phyloP scores from a whole-genome alignment of 108 stramenopile genomes.

The Thalassiosira profunda region DNA sequence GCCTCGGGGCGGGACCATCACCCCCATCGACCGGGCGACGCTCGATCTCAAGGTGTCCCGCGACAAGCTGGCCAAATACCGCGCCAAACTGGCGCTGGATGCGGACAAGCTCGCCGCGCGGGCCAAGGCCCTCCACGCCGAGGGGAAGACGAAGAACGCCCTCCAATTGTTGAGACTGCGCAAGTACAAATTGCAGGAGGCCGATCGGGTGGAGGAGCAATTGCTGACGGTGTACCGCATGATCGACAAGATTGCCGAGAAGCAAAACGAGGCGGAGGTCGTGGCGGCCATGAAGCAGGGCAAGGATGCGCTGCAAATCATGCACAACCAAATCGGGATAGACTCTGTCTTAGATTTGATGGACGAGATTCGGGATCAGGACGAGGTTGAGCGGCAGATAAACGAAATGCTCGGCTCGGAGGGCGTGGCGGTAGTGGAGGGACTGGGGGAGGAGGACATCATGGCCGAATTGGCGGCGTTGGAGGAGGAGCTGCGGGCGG shows the following conservation, averaged over 20 bases:
- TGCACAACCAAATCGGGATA: slow-evolving; percentile 89
- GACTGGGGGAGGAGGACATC: slow-evolving; percentile 45
- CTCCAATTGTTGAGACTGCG: slow-evolving; percentile 75
- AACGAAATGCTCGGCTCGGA: slow-evolving; percentile 57
- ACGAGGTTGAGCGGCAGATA: slow-evolving; percentile 85
- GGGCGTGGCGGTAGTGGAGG: slow-evolving; percentile 26
- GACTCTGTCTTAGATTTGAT: slow-evolving; percentile 93
- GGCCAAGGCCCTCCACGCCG: slow-evolving; percentile 69
- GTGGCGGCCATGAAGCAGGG: slow-evolving; percentile 75
- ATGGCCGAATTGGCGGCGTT: slow-evolving; percentile 43
- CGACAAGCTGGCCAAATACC: slow-evolving; percentile 79
- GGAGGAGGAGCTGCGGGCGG: slow-evolving; percentile 41
- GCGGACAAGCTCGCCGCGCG: slow-evolving; percentile 61
- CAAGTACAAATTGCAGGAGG: slow-evolving; percentile 81
- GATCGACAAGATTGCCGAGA: slow-evolving; percentile 88
- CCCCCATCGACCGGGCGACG: slow-evolving; percentile 81
- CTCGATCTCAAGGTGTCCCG: slow-evolving; percentile 93
- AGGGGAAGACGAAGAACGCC: slow-evolving; percentile 68
- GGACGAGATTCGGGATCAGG: slow-evolving; percentile 88
- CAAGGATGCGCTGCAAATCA: slow-evolving; percentile 86
- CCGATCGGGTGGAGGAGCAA: slow-evolving; percentile 74
- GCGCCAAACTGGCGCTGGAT: slow-evolving; percentile 68
- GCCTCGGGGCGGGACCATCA: slow-evolving; percentile 45
- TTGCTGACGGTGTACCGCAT: slow-evolving; percentile 83
- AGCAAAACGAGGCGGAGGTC: slow-evolving; percentile 82